A percentile compares a stretch with the other conserved stretches of the same genome.
Evolutionary conservation across 2,329 filamentous ascomycete genomes (phyloP).

Genomic region (Coleophoma crateriformis): DNA sequence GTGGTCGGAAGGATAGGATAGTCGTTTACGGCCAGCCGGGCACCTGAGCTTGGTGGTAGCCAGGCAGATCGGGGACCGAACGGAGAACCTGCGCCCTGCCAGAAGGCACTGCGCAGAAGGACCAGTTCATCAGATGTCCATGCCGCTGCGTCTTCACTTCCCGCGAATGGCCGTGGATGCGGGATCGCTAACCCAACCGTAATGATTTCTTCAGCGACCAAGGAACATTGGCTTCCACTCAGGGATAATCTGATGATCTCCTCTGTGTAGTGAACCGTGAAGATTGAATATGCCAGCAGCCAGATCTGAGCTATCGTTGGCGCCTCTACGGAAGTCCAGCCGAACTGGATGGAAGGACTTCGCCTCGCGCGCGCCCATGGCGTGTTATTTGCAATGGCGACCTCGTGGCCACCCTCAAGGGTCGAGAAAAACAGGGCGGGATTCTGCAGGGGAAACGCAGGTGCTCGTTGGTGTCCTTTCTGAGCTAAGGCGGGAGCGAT

Average conservation of each 20-base stretch:
- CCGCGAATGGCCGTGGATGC: not conserved
- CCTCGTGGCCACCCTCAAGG: not conserved
- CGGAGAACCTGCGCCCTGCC: constrained; percentile 65
- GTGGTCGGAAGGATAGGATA: constrained; percentile 36
- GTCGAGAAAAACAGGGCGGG: not conserved
- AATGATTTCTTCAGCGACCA: not conserved
- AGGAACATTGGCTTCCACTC: not conserved
- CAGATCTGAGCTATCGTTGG: not conserved
- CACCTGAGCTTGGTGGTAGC: constrained; percentile 23
- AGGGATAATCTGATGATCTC: not conserved
- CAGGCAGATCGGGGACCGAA: constrained; percentile 59
- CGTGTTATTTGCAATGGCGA: not conserved
- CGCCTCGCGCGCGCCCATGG: not conserved
- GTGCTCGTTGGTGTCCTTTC: not conserved
- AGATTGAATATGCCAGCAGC: not conserved
- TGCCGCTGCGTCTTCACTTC: not conserved
- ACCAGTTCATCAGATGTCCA: constrained; percentile 34
- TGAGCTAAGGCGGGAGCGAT: not conserved
- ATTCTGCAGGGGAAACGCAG: not conserved
- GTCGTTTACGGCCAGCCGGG: constrained; percentile 2
- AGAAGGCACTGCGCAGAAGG: constrained; percentile 53
- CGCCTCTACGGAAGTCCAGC: not conserved
- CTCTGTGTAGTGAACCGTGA: not conserved
- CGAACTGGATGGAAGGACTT: not conserved
- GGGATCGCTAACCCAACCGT: not conserved